phyloP scores from a whole-genome alignment of 306 rosid species.

The Cucumis cinereus region DNA sequence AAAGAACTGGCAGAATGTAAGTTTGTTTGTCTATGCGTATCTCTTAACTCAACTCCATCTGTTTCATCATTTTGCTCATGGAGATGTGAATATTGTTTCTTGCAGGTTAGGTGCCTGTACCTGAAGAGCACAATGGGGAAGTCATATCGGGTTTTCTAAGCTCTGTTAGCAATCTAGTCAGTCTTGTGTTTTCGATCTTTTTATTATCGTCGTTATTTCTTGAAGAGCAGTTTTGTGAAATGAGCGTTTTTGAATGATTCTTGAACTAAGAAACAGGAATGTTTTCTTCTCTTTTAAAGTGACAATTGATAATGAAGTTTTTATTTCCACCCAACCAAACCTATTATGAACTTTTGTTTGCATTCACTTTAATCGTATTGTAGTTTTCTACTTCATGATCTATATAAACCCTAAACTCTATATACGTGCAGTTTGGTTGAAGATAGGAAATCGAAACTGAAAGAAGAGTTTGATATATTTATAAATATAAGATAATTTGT shows the following conservation, averaged over 20 bases:
- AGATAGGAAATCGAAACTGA: too few relatives aligned
- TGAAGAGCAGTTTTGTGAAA: slow-evolving; percentile 6
- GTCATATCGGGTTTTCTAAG: slow-evolving; percentile 19
- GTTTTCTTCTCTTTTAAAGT: background rate
- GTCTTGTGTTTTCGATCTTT: background rate
- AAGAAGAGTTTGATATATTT: too few relatives aligned
- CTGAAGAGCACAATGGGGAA: slow-evolving; percentile 33
- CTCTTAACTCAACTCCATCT: background rate
- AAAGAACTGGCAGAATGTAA: slow-evolving; percentile 84
- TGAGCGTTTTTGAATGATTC: background rate
- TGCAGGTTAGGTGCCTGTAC: slow-evolving; percentile 27
- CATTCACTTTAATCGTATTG: background rate
- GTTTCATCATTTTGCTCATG: background rate
- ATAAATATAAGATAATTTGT: too few relatives aligned
- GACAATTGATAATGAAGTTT: background rate
- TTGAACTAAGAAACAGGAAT: background rate
- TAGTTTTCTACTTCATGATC: too few relatives aligned
- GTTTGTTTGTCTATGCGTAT: slow-evolving; percentile 13
- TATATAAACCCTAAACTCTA: too few relatives aligned
- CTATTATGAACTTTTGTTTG: too few relatives aligned
- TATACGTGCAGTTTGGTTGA: too few relatives aligned
- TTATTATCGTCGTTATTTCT: background rate
- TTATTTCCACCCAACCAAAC: background rate
- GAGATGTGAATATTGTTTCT: background rate
- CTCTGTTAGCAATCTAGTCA: background rate